A percentile compares a stretch with the other conserved stretches of the same genome.
Evolutionary conservation across 202 grass and related monocot species (phyloP).

Genomic region (Schoenoplectus tabernaemontani): DNA sequence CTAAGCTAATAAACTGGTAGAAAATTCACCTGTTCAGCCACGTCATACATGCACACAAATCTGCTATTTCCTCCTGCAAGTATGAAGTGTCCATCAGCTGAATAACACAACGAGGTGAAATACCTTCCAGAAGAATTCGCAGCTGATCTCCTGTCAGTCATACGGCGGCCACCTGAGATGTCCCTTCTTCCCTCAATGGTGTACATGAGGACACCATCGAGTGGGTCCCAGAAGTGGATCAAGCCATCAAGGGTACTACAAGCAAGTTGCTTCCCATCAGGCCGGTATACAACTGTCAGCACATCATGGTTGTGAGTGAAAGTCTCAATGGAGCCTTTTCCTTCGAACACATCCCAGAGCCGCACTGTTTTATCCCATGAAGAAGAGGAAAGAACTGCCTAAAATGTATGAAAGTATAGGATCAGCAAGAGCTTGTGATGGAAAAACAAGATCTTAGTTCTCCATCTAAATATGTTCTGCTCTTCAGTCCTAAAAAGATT

Average conservation of each 20-base stretch:
- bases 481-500: background rate
- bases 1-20: background rate
- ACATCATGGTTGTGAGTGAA: slow-evolving; percentile 93
- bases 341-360: slow-evolving; percentile 93
- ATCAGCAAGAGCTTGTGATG: background rate
- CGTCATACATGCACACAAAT: slow-evolving; percentile 96
- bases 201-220: slow-evolving; percentile 77
- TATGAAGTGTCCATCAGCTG: slow-evolving; percentile 87
- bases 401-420: slow-evolving; percentile 4
- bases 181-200: slow-evolving; percentile 88
- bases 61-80: slow-evolving; percentile 89
- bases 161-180: slow-evolving; percentile 80
- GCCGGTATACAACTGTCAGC: slow-evolving; percentile 83
- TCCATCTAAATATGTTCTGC: background rate
- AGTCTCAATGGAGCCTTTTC: slow-evolving; percentile 84
- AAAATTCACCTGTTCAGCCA: slow-evolving; percentile 74
- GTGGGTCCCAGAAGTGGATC: slow-evolving; percentile 93
- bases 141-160: slow-evolving; percentile 87
- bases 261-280: slow-evolving; percentile 84
- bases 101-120: slow-evolving; percentile 88
- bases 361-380: slow-evolving; percentile 96
- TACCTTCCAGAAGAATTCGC: slow-evolving; percentile 82
- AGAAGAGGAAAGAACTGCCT: slow-evolving; percentile 78
- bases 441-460: background rate
- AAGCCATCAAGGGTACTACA: slow-evolving; percentile 87